Evolutionary conservation across 108 stramenopile genomes (phyloP), one percentile per base, ranked within the genome.

Genomic region (Aurantiochytrium sp.): DNA sequence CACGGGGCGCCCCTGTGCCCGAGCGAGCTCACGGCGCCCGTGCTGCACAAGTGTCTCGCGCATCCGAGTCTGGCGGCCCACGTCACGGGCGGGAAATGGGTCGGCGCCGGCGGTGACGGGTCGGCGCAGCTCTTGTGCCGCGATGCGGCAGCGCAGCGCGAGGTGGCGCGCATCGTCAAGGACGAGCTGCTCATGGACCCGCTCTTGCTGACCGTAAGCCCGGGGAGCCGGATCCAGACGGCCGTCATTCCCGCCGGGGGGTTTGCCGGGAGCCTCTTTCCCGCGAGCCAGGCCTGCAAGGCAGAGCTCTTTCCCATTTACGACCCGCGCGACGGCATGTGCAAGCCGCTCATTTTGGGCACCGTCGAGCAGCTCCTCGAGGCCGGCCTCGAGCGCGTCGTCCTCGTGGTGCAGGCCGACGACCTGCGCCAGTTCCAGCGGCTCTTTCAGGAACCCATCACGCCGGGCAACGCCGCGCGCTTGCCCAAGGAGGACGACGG

Each of bases 101-200:
- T 91, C 53, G 90, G 90, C 30, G 54, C 86, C 55, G 81, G 85
- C 34, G 90, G 90, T 36, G 90, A 91, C 42, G 90, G 90, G 0
- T 55, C 87, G 39, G 36, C 30, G 15, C 88, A 89, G 52, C 32
- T 91, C 30, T 34, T 89, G 4, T 87, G 59, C 37, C 34, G 42
- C 10, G 52, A 48, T n/a, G 86, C 86, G 39, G 45, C 0, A 8
- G 86, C 65, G 32, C 90, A 87, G 37, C 21, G 32, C 27, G 54
- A 39, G 55, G 89, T 86, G 19, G 45, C 45, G 12, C 6, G 15
- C 22, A 52, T 48, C 81, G 17, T 85, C 32, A 39, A 36, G 48
- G 59, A 73, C n/a, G 65, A 55, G 37, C 42, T 89, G 41, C 22
- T 21, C 10, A 86, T 89, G 88, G 54, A 45, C 21, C 54, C 85